phyloP scores from a whole-genome alignment of 306 rosid genomes.

The Argentina anserina region DNA sequence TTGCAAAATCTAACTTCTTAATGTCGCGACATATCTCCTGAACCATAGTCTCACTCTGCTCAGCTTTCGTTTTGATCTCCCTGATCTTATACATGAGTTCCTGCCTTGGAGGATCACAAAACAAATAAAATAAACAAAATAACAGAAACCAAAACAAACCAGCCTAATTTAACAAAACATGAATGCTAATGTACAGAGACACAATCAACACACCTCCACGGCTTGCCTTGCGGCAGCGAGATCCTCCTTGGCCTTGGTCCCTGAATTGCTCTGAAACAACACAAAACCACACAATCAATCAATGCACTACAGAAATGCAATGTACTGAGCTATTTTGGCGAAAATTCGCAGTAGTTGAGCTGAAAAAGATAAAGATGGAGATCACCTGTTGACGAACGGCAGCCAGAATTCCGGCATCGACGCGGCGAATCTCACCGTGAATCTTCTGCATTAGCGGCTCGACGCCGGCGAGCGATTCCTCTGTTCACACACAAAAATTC shows the following conservation, averaged over 20 bases:
- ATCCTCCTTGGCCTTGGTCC: conserved; percentile 96
- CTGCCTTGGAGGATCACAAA: conserved; percentile 39
- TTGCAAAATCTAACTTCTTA: conserved; percentile 93
- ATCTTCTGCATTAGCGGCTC: conserved; percentile 98
- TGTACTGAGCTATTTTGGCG: too few relatives aligned
- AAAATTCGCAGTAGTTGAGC: not conserved
- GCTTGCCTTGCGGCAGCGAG: conserved; percentile 95
- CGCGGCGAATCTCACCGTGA: conserved; percentile 85
- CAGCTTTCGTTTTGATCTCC: conserved; percentile 93
- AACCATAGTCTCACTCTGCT: conserved; percentile 97
- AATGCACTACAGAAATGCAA: conserved; percentile 1
- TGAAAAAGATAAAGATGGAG: conserved; percentile 11
- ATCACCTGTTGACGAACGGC: conserved; percentile 92
- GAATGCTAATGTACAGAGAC: not conserved
- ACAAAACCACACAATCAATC: conserved; percentile 31
- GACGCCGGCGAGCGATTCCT: conserved; percentile 84
- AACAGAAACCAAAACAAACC: not conserved
- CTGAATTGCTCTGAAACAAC: conserved; percentile 90
- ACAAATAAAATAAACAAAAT: conserved; percentile 4
- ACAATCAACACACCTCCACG: conserved; percentile 56
- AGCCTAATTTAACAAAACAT: not conserved
- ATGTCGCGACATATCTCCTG: conserved; percentile 98
- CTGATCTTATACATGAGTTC: conserved; percentile 96
- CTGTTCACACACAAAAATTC: conserved; percentile 30
- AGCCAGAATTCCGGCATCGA: conserved; percentile 84